Evolutionary conservation across 2,329 filamentous ascomycete species (phyloP).

Genomic region (Paramyrothecium sp.): DNA sequence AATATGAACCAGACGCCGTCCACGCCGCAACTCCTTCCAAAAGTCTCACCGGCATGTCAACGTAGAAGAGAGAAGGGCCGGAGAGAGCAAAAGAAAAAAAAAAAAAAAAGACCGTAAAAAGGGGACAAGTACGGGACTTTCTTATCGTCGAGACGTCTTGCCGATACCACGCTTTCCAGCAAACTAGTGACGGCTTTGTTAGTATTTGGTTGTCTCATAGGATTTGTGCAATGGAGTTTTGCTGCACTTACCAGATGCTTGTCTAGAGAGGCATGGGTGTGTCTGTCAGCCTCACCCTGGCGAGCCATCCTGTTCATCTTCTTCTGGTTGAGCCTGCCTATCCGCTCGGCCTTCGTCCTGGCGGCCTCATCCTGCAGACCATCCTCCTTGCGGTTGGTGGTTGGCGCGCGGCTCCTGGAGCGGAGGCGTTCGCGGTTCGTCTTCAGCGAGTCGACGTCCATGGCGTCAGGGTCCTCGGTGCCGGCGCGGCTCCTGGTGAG

Average conservation of each 20-base stretch:
- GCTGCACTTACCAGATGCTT: slow-evolving; percentile 80
- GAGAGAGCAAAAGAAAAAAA: slow-evolving; percentile 11
- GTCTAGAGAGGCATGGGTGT: slow-evolving; percentile 74
- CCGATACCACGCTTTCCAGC: slow-evolving; percentile 92
- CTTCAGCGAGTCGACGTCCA: slow-evolving; percentile 64
- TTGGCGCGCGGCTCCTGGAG: slow-evolving; percentile 68
- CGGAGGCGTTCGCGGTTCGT: slow-evolving; percentile 57
- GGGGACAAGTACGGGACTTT: slow-evolving; percentile 1
- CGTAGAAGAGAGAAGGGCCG: slow-evolving; percentile 14
- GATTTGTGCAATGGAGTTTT: background rate
- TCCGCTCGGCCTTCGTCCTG: slow-evolving; percentile 77
- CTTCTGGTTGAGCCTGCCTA: slow-evolving; percentile 89
- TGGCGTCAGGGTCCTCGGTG: slow-evolving; percentile 66
- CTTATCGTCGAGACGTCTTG: slow-evolving; percentile 74
- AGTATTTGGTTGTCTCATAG: background rate
- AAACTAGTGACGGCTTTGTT: slow-evolving; percentile 48
- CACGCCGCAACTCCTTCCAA: slow-evolving; percentile 16
- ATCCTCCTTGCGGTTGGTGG: slow-evolving; percentile 68
- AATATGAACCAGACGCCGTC: background rate
- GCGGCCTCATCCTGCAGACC: slow-evolving; percentile 69
- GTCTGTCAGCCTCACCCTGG: slow-evolving; percentile 94
- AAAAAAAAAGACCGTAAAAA: slow-evolving; percentile 8
- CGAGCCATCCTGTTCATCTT: slow-evolving; percentile 98
- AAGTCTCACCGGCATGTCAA: slow-evolving; percentile 21
- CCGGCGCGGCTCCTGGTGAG: slow-evolving; percentile 60